Conservation (phyloP, 768 basidiomycete species). For the Fomitopsis pulvina region DNA sequence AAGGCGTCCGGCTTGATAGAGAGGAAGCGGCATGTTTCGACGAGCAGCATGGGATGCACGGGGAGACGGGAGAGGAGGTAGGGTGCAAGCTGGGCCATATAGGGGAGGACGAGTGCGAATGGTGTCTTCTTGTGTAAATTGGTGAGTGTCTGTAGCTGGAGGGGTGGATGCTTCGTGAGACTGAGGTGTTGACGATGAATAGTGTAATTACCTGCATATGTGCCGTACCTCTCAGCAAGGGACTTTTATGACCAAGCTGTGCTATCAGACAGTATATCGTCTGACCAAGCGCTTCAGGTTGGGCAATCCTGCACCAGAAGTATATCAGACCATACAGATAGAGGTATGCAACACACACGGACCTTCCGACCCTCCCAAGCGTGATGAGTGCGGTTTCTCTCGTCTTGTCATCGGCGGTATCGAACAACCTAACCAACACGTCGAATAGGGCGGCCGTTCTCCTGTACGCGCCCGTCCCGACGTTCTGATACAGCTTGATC, state of each 20-base stretch:
- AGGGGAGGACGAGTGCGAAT: conserved; percentile 64
- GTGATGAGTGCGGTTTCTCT: conserved; percentile 63
- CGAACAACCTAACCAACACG: conserved; percentile 42
- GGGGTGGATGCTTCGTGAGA: too few relatives aligned
- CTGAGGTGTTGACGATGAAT: neutral
- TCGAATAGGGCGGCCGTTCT: conserved; percentile 36
- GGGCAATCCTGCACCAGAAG: conserved; percentile 36
- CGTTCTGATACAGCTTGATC: conserved; percentile 34
- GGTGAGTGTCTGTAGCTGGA: conserved; percentile 52
- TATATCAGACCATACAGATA: neutral
- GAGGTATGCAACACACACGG: conserved; percentile 2
- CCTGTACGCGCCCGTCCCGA: conserved; percentile 25
- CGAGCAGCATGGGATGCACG: conserved; percentile 50
- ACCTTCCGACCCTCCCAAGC: conserved; percentile 50
- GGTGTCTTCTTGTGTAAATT: conserved; percentile 53
- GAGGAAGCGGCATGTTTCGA: conserved; percentile 66
- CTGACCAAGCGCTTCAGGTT: conserved; percentile 48
- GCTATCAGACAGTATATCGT: conserved; percentile 56
- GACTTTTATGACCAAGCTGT: conserved; percentile 62
- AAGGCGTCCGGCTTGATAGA: conserved; percentile 51
- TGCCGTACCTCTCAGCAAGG: conserved; percentile 62
- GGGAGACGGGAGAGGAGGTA: conserved; percentile 55
- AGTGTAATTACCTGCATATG: conserved; percentile 50
- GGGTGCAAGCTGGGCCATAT: conserved; percentile 59
- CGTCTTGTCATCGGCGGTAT: conserved; percentile 36